Base-by-base conservation (phyloP, 345 rosid genomes). In the Pistacia atlantica region DNA sequence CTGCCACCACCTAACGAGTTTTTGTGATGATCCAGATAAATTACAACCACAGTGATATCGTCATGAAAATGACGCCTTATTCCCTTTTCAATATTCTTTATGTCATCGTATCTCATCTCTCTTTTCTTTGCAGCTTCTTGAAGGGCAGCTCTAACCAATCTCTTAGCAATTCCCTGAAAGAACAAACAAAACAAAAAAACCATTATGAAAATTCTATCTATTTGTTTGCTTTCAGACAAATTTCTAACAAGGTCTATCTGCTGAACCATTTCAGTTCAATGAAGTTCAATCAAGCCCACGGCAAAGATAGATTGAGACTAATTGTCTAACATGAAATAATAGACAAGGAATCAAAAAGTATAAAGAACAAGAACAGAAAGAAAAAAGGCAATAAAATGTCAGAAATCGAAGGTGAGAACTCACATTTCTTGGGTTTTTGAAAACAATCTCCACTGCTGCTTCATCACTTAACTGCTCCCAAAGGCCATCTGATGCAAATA, bases 401-500 rank as follows among this genome's bases (percentile, higher is more conserved):
- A 56, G 31, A 76, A 48, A 63, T 75, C n/a, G 55, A 35, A 55
- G 16, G 20, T 1, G 49, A 14, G 76, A 57, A 85, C 99, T 92
- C 71, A 96, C 99, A 33, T 84, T 88, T 92, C 97, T 93, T 3
- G 98, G 97, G 84, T 89, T 87, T 74, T 90, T 93, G 58, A 83
- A 82, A 64, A 96, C 99, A 58, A 96, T 93, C 71, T 92, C 92
- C 17, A 91, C 96, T 0, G 97, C 99, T 57, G 87, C 86, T 88
- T 93, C 87, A 77, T 96, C 99, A 42, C 85, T 90, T 83, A 96
- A 86, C 76, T 96, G 98, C 81, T 96, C 99, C 99, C 99, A 96
- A 55, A 96, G 97, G 85, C 99, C 99, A 80, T 95, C 99, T 17
- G 98, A 93, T 83, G 99, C 99, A 89, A 95, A 95, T 78, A 95